Evolutionary conservation across 2,329 filamentous ascomycete species (phyloP).

Genomic region (Alternaria sp.): DNA sequence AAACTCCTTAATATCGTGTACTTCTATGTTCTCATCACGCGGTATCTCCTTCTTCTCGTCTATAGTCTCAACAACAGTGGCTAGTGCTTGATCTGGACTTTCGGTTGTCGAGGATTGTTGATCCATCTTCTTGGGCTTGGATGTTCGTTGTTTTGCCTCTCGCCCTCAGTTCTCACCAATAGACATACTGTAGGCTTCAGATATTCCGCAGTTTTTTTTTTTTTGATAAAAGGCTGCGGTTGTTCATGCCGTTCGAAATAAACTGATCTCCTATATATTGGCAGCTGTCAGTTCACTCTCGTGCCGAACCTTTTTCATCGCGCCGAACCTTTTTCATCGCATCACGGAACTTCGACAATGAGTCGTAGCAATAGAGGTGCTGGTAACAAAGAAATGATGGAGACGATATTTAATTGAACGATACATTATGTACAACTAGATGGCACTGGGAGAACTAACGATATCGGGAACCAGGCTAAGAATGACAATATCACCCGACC

Average conservation of each 20-base stretch:
- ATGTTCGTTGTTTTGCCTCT: neutral
- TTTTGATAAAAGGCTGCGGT: neutral
- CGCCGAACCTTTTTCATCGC: neutral
- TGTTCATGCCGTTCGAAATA: neutral
- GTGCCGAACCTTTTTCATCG: neutral
- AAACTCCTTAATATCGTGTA: neutral
- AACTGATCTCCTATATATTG: neutral
- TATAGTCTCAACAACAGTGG: neutral
- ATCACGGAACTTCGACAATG: neutral
- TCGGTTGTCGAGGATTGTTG: neutral
- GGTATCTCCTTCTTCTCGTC: neutral
- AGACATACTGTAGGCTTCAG: neutral
- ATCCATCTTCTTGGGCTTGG: neutral
- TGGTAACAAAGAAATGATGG: neutral
- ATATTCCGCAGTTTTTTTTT: neutral
- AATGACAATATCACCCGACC: neutral
- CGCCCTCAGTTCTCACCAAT: neutral
- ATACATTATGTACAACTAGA: neutral
- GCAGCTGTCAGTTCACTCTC: neutral
- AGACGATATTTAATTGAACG: neutral
- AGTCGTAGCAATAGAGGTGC: neutral
- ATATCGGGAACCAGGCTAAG: neutral
- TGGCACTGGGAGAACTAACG: neutral
- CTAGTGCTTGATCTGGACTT: neutral
- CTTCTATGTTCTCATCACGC: neutral